Percentiles rank a stretch among this genome's conserved stretches.
phyloP scores from a whole-genome alignment of 2,329 filamentous ascomycete genomes.

The Verticillium zaregamsianum region DNA sequence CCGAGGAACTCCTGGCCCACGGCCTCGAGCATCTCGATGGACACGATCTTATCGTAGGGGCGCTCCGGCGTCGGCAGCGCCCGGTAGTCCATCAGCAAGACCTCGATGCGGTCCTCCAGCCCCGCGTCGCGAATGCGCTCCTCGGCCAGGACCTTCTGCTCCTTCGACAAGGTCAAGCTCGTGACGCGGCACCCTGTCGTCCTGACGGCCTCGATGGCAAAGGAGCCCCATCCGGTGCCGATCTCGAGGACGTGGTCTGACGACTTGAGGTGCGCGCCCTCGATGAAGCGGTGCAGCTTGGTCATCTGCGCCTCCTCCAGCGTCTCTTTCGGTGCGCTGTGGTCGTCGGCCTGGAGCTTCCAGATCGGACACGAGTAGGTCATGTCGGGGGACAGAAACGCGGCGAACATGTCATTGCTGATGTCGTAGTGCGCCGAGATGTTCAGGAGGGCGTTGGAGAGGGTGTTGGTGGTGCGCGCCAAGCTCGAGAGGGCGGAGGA shows the following conservation, averaged over 20 bases:
- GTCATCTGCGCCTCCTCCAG: conserved; percentile 63
- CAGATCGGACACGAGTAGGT: conserved; percentile 71
- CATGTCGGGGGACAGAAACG: conserved; percentile 72
- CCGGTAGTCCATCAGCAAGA: conserved; percentile 66
- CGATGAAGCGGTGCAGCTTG: conserved; percentile 63
- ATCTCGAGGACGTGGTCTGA: conserved; percentile 71
- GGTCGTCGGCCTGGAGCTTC: conserved; percentile 39
- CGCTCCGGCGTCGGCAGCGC: conserved; percentile 48
- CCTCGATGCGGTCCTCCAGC: conserved; percentile 55
- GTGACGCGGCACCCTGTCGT: conserved; percentile 66
- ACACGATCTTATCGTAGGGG: conserved; percentile 66
- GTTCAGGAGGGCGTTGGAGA: conserved; percentile 58
- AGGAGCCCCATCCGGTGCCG: conserved; percentile 71
- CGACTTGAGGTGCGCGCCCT: conserved; percentile 57
- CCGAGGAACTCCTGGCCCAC: conserved; percentile 64
- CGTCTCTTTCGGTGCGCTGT: conserved; percentile 43
- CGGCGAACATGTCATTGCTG: conserved; percentile 71
- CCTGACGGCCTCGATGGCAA: conserved; percentile 65
- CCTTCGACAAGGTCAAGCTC: conserved; percentile 61
- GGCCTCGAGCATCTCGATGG: conserved; percentile 75
- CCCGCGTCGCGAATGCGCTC: conserved; percentile 58
- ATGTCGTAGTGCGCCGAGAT: conserved; percentile 73
- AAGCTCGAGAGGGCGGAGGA: conserved; percentile 54
- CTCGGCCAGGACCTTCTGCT: conserved; percentile 67
- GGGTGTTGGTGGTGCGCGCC: conserved; percentile 52